Evolutionary conservation across 2,329 filamentous ascomycete species (phyloP), one percentile per base, ranked within the genome.

Genomic region (Aspergillus sp.): DNA sequence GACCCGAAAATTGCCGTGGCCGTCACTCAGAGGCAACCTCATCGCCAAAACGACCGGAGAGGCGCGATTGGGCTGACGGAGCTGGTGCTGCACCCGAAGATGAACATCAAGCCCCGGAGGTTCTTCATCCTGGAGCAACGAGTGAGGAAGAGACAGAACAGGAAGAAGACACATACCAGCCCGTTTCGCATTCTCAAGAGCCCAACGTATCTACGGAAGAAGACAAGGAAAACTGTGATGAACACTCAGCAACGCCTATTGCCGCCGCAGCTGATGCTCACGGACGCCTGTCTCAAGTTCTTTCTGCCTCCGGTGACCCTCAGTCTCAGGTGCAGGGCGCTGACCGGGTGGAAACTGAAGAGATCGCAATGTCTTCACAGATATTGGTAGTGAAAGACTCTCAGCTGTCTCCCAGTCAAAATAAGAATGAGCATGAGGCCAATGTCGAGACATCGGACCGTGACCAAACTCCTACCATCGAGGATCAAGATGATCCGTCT

Each of bases 141-240:
- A 73, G 70, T 20, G 71, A 78, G 59, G 74, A 73, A 51, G 76
- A 78, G 58, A 78, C 76, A 0, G 76, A 78, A 51, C 71, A 75
- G 50, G 75, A 77, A 53, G 75, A 76, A 40, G 67, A 73, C 35
- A n/a, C 49, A 9, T 57, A 53, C 14, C 57, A 62, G 22, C 61
- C 64, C 38, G 57, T 66, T 0, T 60, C 58, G 10, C 62, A 60
- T 42, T 67, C 66, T 40, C 69, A 69, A 45, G 61, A 65, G 4
- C 46, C 54, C 19, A 58, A 65, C 41, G 59, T 63, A 13, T 63
- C 70, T 10, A 64, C 62, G 9, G 75, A 76, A 36, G 76, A 78
- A 52, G 71, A 78, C 53, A 78, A 79, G 57, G 76, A 78, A 57
- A 78, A 78, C 46, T 67, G 70, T 49, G 61, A 70, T 24, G 65